Evolutionary conservation across 2,329 filamentous ascomycete species (phyloP).

Genomic region (Corynespora cassiicola): DNA sequence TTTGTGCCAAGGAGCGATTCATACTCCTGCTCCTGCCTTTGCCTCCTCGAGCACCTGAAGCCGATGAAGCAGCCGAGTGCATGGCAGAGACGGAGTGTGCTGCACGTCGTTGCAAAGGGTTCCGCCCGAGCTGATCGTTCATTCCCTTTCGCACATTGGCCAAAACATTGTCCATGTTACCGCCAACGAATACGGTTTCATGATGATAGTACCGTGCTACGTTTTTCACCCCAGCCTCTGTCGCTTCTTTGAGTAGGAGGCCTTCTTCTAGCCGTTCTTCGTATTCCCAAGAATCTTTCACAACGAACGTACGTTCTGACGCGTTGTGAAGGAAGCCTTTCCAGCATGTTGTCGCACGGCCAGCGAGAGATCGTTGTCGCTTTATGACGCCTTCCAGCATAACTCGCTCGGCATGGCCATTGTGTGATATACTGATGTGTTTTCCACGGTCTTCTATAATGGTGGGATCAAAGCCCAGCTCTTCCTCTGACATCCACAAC

Average conservation of each 20-base stretch:
- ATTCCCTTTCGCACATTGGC: slow-evolving; percentile 14
- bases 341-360: slow-evolving; percentile 6
- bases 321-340: slow-evolving; percentile 1
- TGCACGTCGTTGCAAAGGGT: slow-evolving; percentile 10
- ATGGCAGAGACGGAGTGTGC: slow-evolving; percentile 6
- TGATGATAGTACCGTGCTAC: slow-evolving; percentile 17
- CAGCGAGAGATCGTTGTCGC: slow-evolving; percentile 5
- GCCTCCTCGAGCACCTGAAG: slow-evolving; percentile 4
- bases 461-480: slow-evolving; percentile 55
- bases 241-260: slow-evolving; percentile 7
- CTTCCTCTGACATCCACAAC: slow-evolving; percentile 49
- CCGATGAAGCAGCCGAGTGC: slow-evolving; percentile 4
- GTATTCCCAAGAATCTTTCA: slow-evolving; percentile 9
- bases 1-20: slow-evolving; percentile 9
- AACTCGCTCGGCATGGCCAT: slow-evolving; percentile 1
- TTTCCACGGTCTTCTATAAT: slow-evolving; percentile 24
- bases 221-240: slow-evolving; percentile 13
- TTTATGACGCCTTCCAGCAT: slow-evolving; percentile 5
- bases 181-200: slow-evolving; percentile 11
- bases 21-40: slow-evolving; percentile 11
- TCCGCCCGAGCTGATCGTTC: slow-evolving; percentile 2
- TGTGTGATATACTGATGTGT: slow-evolving; percentile 4
- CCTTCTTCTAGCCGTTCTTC: slow-evolving; percentile 6
- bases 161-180: slow-evolving; percentile 9
- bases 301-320: slow-evolving; percentile 1